Evolutionary conservation across 192 early-diverging fungal genomes (phyloP), one percentile per base, ranked within the genome.

Genomic region (Umbelopsis vinacea): DNA sequence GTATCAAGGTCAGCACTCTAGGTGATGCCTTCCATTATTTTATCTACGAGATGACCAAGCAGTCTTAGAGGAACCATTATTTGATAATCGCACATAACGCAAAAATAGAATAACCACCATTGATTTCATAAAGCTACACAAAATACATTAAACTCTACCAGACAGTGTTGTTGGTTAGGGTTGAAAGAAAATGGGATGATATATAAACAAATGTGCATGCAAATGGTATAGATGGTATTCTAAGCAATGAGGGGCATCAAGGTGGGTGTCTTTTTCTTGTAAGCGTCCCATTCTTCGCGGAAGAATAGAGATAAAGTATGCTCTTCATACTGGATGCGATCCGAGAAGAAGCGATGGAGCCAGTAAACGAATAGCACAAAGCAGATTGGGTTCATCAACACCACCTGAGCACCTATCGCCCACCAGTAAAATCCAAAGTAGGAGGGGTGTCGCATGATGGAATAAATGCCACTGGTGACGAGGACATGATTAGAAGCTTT

Each of bases 381-480:
- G 37, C 90, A 92, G 11, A 97, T 69, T 0, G 92, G 93, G 77
- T 98, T 98, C 46, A 84, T 82, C 54, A 96, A 80, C 70, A 94
- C 74, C 7, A 94, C 35, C 72, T 97, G 95, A 19, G 91, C 86
- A 23, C 90, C 88, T 12, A 92, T 52, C 4, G 89, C 95, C 95
- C 95, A 98, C 76, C 93, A 92, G 74, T 93, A 98, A 77, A 97
- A 98, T 35, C 92, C 95, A 72, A 96, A 94, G 72, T 98, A 98
- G 14, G 95, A 92, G 14, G 97, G 97, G 74, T 98, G 97, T 23
- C 97, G 89, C 76, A 97, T 88, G 29, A 89, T 57, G 38, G 91
- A 81, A 84, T 98, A 98, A 46, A 98, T 88, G 14, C 97, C 96
- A 40, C 87, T 88, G 2, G 90, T 94, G 14, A 98, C 92, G 17